Evolutionary conservation across 352 stramenopile species (phyloP).

Genomic region (Phytophthora macrochlamydospora): DNA sequence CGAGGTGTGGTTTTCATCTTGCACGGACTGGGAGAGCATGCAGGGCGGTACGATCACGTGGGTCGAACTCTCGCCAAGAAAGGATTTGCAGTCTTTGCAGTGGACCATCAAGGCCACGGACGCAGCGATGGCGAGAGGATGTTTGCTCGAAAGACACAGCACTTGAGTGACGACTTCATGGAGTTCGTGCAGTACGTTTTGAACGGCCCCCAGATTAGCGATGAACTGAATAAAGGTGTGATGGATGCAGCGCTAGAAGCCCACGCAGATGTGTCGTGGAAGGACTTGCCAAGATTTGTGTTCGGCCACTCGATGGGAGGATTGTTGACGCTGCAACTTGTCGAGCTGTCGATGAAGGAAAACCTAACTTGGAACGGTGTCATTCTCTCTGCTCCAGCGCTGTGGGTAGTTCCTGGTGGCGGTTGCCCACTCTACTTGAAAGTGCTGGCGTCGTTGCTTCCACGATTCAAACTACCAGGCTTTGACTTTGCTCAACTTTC

Average conservation of each 20-base stretch:
- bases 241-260: constrained; percentile 38
- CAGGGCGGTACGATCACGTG: constrained; percentile 58
- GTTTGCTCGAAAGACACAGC: constrained; percentile 45
- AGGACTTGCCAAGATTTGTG: constrained; percentile 52
- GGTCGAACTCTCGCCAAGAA: constrained; percentile 33
- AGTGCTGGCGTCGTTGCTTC: constrained; percentile 33
- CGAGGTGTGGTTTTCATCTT: constrained; percentile 60
- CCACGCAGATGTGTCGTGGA: constrained; percentile 40
- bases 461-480: constrained; percentile 35
- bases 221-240: constrained; percentile 21
- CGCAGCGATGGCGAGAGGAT: constrained; percentile 64
- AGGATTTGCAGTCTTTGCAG: constrained; percentile 58
- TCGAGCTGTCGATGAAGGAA: constrained; percentile 19
- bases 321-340: constrained; percentile 45
- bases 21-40: constrained; percentile 63
- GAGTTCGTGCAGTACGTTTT: constrained; percentile 63
- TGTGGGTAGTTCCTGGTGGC: constrained; percentile 40
- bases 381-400: constrained; percentile 40
- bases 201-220: constrained; percentile 1
- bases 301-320: constrained; percentile 65
- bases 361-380: constrained; percentile 44
- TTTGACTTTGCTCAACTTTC: constrained; percentile 37
- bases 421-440: constrained; percentile 15
- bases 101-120: constrained; percentile 69
- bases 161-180: constrained; percentile 57